Evolutionary conservation across 345 rosid genomes (phyloP).

Genomic region (Moricandia arvensis): DNA sequence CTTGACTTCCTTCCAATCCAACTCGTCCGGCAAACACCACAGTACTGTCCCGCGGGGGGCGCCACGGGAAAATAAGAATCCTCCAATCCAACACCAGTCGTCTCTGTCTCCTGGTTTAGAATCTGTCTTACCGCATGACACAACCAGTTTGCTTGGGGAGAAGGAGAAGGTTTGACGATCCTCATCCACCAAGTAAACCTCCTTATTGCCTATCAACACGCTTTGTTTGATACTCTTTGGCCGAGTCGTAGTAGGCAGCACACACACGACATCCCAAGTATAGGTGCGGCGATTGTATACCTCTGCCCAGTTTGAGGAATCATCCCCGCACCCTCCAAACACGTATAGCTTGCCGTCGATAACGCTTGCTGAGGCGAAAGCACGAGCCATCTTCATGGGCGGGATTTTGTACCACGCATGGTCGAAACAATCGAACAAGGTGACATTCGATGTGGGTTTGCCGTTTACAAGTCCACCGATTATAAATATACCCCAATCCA

Average conservation of each 20-base stretch:
- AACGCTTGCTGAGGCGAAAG: background rate
- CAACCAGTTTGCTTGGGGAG: background rate
- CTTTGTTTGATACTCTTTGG: conserved; percentile 4
- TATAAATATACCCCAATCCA: background rate
- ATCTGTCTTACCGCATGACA: background rate
- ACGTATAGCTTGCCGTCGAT: background rate
- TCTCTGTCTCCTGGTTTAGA: background rate
- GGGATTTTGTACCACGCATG: background rate
- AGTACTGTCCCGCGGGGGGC: background rate
- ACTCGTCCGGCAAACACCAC: background rate
- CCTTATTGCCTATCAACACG: background rate
- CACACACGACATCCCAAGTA: background rate
- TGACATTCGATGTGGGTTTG: background rate
- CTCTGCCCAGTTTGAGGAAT: conserved; percentile 4
- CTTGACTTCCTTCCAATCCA: conserved; percentile 10
- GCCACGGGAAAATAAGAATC: background rate
- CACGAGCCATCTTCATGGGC: background rate
- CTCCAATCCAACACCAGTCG: background rate
- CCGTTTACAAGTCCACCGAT: background rate
- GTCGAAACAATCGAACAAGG: background rate
- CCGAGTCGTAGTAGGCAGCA: background rate
- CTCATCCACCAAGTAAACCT: conserved; percentile 7
- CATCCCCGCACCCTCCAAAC: conserved; percentile 6
- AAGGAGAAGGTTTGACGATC: background rate
- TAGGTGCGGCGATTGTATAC: background rate